Base-by-base conservation (phyloP, 805 yeast species). In the Candida nanaspora region DNA sequence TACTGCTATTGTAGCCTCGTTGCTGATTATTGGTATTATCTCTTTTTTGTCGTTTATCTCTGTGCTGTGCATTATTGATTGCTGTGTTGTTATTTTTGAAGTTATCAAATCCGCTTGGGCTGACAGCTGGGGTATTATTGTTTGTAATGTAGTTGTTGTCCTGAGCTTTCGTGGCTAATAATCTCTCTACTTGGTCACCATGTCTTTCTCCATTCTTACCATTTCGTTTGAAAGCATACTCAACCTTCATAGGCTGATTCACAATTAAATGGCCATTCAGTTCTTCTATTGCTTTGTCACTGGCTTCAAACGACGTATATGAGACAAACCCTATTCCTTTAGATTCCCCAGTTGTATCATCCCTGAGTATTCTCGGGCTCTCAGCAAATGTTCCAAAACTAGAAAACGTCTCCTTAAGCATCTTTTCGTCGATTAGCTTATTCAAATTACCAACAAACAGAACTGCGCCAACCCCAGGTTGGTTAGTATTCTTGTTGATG, bases 101-200 rank as follows among this genome's bases (percentile, higher is more conserved):
- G n/a, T n/a, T n/a, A n/a, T n/a, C n/a, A n/a, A n/a, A n/a, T n/a
- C n/a, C n/a, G n/a, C n/a, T n/a, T n/a, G n/a, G n/a, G n/a, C n/a
- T n/a, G n/a, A n/a, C n/a, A n/a, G n/a, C n/a, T n/a, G n/a, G n/a
- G n/a, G n/a, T n/a, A n/a, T n/a, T 11, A 13, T 33, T 33, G 16
- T 35, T 25, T 11, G 20, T 14, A 6, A 22, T 27, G 19, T 47
- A 48, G 33, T 55, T 46, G 39, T 55, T 54, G 28, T 47, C 48
- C 22, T 48, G 45, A 9, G 59, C 60, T 41, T 53, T 52, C 28
- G 49, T 50, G 33, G 91, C 89, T 41, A 88, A 67, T 40, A 72
- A 47, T 49, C 96, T 68, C 56, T 89, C 96, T 0, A 78, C 76
- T 30, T 70, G 72, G 50, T 82, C 89, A n/a, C 96, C 96, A 51